Base-by-base conservation (phyloP, 371 early-diverging fungal genomes). In the Mortierella sp. region DNA sequence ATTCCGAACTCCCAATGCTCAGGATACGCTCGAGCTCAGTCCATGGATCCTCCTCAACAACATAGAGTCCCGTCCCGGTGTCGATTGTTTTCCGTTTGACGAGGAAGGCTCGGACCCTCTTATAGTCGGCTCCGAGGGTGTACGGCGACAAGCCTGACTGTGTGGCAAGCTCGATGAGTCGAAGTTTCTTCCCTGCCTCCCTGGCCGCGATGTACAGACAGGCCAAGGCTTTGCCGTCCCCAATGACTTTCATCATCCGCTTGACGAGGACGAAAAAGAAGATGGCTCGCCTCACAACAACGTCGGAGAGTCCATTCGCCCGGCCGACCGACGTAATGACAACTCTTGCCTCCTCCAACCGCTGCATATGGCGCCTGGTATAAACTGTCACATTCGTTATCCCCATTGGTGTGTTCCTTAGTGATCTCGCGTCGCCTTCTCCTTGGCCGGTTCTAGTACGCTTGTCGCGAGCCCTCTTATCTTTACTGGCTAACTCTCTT, bases 131-230 rank as follows among this genome's bases (percentile, higher is more conserved):
- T 18, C 82, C 86, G 56, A 86, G 18, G 21, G 51, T 72, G 58
- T 18, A 68, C 3, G 82, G 77, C 4, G 72, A 73, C 5, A 63
- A 27, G 1, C 70, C 73, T 56, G 75, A 49, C 10, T 41, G 49
- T n/a, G 35, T 56, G 41, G 80, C 80, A 16, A 86, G n/a, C 55
- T 79, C 55, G 56, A 74, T 16, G 1, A 86, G 41, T 4, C 82
- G 51, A 21, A 86, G 14, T 0, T 73, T 75, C 21, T 38, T 65
- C 18, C 70, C 71, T 14, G 71, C 24, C 58, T 86, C 86, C 75
- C 77, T 82, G 58, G 75, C 72, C 3, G 75, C 82, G 41, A 86
- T 35, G 41, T 79, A 86, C 16, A 86, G 72, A 38, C 86, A 82
- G 4, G 80, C 82, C 2, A 86, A 27, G 7, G 86, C 70, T 32